Percentiles rank a stretch among this genome's conserved stretches.
These are phyloP conservation scores for Nakazawaea anatomiae DNA, from an alignment of 805 yeast species.

Conservation along the genomic window DNA sequence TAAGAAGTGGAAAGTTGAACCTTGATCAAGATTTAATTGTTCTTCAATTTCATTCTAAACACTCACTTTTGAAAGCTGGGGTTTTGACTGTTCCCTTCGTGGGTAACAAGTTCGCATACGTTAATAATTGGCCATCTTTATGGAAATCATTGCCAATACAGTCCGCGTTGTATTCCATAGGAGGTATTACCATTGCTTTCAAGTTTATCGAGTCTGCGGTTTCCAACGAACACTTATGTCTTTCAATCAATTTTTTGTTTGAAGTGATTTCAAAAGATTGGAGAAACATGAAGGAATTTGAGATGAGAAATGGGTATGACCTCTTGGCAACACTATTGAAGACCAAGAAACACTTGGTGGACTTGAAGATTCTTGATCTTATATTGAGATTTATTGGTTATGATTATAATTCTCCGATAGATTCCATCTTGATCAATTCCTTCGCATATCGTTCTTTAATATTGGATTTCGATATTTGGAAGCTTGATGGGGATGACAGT, in stretches of 20 bases:
- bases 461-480: conserved; percentile 61
- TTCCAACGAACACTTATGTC: conserved; percentile 26
- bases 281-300: conserved; percentile 52
- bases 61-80: conserved; percentile 13
- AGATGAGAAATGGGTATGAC: conserved; percentile 54
- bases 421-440: conserved; percentile 52
- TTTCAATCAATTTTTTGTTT: conserved; percentile 35
- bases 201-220: conserved; percentile 39
- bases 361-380: conserved; percentile 39
- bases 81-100: conserved; percentile 13
- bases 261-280: conserved; percentile 38
- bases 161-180: conserved; percentile 33
- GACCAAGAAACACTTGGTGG: conserved; percentile 33
- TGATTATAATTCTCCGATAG: conserved; percentile 40
- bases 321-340: conserved; percentile 48
- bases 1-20: conserved; percentile 11
- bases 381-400: conserved; percentile 54
- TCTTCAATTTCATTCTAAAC: conserved; percentile 18
- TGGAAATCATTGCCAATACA: conserved; percentile 1
- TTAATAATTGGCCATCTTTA: conserved; percentile 11
- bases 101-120: background rate
- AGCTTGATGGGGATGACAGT: conserved; percentile 14
- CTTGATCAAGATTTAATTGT: conserved; percentile 10
- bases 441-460: conserved; percentile 52
- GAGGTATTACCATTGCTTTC: conserved; percentile 45